Evolutionary conservation across 1,284 basidiomycete species (phyloP).

Genomic region (Vanrija sp.): DNA sequence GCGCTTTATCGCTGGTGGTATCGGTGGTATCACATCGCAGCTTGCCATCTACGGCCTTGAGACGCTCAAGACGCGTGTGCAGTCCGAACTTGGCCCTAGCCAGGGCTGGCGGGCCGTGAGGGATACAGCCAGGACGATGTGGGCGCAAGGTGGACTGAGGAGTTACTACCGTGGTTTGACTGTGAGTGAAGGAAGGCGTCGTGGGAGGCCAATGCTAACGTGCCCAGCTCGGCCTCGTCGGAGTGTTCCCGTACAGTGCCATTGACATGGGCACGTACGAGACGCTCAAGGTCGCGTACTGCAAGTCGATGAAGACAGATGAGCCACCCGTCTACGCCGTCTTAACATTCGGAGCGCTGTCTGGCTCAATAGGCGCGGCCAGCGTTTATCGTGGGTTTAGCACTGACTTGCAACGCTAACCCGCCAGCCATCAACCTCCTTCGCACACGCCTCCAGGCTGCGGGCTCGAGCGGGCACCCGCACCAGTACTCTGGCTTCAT

Average conservation of each 20-base stretch:
- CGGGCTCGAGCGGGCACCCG: slow-evolving; percentile 88
- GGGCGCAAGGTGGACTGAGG: slow-evolving; percentile 67
- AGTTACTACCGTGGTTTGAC: slow-evolving; percentile 89
- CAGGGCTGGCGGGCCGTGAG: slow-evolving; percentile 62
- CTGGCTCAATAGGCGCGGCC: slow-evolving; percentile 85
- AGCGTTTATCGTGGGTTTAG: slow-evolving; percentile 74
- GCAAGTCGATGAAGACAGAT: slow-evolving; percentile 70
- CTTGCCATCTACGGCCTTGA: slow-evolving; percentile 56
- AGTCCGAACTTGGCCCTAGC: slow-evolving; percentile 64
- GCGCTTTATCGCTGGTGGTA: slow-evolving; percentile 90
- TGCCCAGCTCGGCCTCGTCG: slow-evolving; percentile 73
- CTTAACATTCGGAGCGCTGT: slow-evolving; percentile 81
- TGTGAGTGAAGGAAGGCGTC: slow-evolving; percentile 54
- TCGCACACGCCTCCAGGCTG: slow-evolving; percentile 90
- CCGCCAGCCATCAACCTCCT: slow-evolving; percentile 72
- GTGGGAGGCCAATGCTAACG: slow-evolving; percentile 2
- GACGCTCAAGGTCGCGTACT: slow-evolving; percentile 78
- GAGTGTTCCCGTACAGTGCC: slow-evolving; percentile 82
- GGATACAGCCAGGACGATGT: slow-evolving; percentile 64
- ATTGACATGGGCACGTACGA: slow-evolving; percentile 96
- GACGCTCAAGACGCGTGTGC: slow-evolving; percentile 78
- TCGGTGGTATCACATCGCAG: slow-evolving; percentile 93
- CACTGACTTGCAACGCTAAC: too few species aligned
- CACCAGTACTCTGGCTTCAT: slow-evolving; percentile 79
- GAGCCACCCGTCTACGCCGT: slow-evolving; percentile 79